Evolutionary conservation across 2,329 filamentous ascomycete genomes (phyloP).

Genomic region (Ascochyta viciae-villosae): DNA sequence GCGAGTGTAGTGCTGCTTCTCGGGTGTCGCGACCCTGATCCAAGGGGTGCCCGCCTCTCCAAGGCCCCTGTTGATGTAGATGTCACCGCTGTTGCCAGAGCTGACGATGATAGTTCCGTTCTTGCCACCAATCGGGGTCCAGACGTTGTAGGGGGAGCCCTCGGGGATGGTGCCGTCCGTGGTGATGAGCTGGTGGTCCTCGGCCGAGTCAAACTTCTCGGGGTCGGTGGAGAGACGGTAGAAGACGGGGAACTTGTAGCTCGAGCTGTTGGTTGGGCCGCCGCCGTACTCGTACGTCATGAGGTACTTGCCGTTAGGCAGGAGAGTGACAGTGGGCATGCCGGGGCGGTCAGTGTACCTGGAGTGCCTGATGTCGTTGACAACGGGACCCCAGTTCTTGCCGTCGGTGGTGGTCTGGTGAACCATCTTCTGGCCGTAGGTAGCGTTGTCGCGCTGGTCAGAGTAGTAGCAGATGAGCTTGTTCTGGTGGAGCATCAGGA

Average conservation of each 20-base stretch:
- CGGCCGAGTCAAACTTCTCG: conserved; percentile 53
- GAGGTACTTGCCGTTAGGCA: conserved; percentile 68
- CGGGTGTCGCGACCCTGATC: conserved; percentile 54
- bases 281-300: conserved; percentile 70
- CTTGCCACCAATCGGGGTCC: conserved; percentile 57
- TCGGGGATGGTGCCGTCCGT: conserved; percentile 55
- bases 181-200: conserved; percentile 52
- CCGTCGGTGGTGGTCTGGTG: conserved; percentile 69
- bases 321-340: conserved; percentile 68
- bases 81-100: conserved; percentile 48
- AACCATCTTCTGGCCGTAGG: conserved; percentile 71
- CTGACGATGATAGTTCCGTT: conserved; percentile 60
- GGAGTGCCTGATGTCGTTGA: conserved; percentile 69
- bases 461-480: conserved; percentile 73
- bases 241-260: conserved; percentile 59
- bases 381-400: conserved; percentile 63
- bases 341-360: conserved; percentile 70
- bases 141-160: conserved; percentile 61
- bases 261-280: conserved; percentile 42
- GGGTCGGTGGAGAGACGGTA: conserved; percentile 60
- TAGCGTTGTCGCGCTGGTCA: conserved; percentile 69
- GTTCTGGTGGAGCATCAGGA: conserved; percentile 65
- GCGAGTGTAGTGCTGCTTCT: conserved; percentile 55
- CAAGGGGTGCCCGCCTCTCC: conserved; percentile 52
- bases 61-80: conserved; percentile 58